phyloP scores from a whole-genome alignment of 2,329 filamentous ascomycete genomes.

The Botrytis squamosa region DNA sequence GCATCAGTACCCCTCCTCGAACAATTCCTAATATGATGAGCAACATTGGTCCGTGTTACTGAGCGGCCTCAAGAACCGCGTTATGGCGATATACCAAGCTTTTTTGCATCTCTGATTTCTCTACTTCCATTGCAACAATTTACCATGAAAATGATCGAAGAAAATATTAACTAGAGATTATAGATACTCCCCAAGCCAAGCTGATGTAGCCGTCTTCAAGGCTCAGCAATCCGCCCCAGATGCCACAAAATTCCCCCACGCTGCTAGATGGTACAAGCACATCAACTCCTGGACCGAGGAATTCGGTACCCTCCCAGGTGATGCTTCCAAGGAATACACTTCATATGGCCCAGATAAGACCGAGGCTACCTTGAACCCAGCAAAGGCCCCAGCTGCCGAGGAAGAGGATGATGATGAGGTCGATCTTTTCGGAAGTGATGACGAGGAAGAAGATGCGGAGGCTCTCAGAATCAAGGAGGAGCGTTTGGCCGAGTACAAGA shows the following conservation, averaged over 20 bases:
- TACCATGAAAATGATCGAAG: constrained; percentile 22
- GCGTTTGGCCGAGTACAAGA: constrained; percentile 88
- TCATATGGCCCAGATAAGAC: constrained; percentile 84
- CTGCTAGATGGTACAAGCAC: constrained; percentile 99
- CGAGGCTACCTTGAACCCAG: constrained; percentile 79
- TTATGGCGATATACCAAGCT: constrained; percentile 75
- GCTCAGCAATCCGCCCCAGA: constrained; percentile 73
- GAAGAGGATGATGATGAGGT: constrained; percentile 83
- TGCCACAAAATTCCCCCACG: constrained; percentile 85
- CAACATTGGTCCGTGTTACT: constrained; percentile 94
- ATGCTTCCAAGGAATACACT: constrained; percentile 84
- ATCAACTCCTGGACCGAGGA: constrained; percentile 89
- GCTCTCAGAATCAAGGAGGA: constrained; percentile 81
- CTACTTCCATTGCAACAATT: constrained; percentile 27
- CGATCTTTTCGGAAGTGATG: constrained; percentile 90
- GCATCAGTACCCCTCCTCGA: constrained; percentile 26
- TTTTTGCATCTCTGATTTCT: constrained; percentile 71
- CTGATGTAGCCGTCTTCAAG: constrained; percentile 96
- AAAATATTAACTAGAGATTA: constrained; percentile 36
- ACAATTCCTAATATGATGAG: constrained; percentile 63
- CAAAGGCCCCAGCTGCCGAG: constrained; percentile 72
- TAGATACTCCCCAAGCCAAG: constrained; percentile 71
- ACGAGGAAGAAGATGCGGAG: constrained; percentile 92
- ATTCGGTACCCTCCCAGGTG: constrained; percentile 86
- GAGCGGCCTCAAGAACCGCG: constrained; percentile 91